Evolutionary conservation across 1,139 yeast species (phyloP).

Genomic region (Yamadazyma sp.): DNA sequence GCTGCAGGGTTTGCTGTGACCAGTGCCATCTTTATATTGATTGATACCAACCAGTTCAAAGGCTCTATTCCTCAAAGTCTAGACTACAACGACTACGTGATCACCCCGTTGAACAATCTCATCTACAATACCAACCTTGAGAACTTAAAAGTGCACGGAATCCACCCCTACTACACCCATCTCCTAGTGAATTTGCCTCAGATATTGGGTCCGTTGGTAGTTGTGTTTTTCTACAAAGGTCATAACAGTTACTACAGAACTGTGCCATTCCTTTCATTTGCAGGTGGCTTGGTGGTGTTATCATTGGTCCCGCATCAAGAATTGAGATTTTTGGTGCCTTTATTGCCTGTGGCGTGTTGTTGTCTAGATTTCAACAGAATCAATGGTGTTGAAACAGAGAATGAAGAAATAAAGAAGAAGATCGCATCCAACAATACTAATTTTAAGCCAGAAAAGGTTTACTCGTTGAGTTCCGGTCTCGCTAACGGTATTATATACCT

Average conservation of each 20-base stretch:
- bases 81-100: constrained; percentile 28
- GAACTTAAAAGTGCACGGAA: constrained; percentile 76
- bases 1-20: constrained; percentile 32
- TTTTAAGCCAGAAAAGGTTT: constrained; percentile 14
- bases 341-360: constrained; percentile 68
- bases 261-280: constrained; percentile 56
- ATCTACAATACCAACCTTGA: constrained; percentile 59
- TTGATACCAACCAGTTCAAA: constrained; percentile 49
- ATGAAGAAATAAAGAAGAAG: constrained; percentile 10
- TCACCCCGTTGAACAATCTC: constrained; percentile 78
- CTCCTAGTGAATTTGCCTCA: constrained; percentile 73
- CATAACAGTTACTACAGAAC: constrained; percentile 38
- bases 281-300: constrained; percentile 60
- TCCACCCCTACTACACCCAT: constrained; percentile 80
- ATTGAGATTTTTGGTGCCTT: constrained; percentile 75
- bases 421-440: constrained; percentile 8
- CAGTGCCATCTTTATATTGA: constrained; percentile 37
- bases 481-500: constrained; percentile 25
- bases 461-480: constrained; percentile 11
- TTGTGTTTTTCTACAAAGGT: constrained; percentile 36
- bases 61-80: constrained; percentile 3
- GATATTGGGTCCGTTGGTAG: constrained; percentile 72
- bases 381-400: constrained; percentile 6
- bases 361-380: constrained; percentile 49
- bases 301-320: constrained; percentile 91